Evolutionary conservation across 345 rosid species (phyloP), one percentile per base, ranked within the genome.

Genomic region (Acer yangbiense): DNA sequence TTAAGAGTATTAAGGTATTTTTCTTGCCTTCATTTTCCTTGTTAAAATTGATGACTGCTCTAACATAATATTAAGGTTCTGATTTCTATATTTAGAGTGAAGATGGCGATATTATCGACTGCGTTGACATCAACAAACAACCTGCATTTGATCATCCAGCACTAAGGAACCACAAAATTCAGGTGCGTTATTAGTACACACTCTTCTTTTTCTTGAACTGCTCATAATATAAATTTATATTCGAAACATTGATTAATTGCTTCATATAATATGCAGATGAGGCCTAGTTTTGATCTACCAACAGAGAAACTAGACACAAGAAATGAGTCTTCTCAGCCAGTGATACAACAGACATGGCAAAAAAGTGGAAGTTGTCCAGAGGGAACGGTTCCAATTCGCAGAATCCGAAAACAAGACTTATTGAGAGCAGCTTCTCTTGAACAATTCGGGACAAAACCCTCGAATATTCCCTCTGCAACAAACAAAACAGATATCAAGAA

Each of bases 91-190:
- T 76, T 64, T 70, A 87, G 92, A 88, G 87, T 16, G 84, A 82
- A 80, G 90, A 87, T 69, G 94, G 92, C 18, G 91, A 89, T 75
- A 76, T 86, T 12, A 87, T 87, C 20, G 91, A 87, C 39, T 89
- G 90, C 46, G 76, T 23, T 23, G 25, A 23, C 25, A 23, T 89
- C 25, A 23, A 23, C 1, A 23, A 23, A 23, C 94, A 90, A 73
- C 88, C 80, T 43, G 87, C 92, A 62, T 87, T 90, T 10, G 90
- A 88, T 76, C 89, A 85, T 77, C 90, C 90, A 0, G 80, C 72
- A 0, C 68, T 87, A 55, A 89, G 16, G 78, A 79, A 78, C 74
- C 91, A 87, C 57, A 76, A 68, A 9, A 79, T 89, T 70, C 94
- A 89, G 82, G 92, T 86, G 35, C 23, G 27, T 64, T 50, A 58